Percentiles rank a stretch among this genome's conserved stretches.
These are phyloP conservation scores for Arachis hypogaea DNA, from an alignment of 306 rosid species.

Conservation along the genomic window DNA sequence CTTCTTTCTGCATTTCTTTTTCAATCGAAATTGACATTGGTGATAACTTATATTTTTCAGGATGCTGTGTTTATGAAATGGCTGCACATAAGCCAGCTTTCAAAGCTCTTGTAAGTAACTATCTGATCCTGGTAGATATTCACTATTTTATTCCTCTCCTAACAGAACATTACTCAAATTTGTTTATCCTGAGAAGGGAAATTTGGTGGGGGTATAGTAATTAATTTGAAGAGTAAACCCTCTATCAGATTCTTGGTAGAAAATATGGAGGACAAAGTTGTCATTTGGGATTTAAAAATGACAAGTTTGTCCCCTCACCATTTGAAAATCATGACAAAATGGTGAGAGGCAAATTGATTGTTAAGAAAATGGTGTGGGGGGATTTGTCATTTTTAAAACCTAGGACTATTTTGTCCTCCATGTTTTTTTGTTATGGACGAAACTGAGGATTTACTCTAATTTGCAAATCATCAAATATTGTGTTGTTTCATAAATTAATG, in stretches of 20 bases:
- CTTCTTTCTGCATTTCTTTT: background rate
- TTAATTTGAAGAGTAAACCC: constrained; percentile 17
- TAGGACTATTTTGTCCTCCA: too few species aligned
- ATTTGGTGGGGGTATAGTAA: background rate
- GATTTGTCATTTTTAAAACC: too few species aligned
- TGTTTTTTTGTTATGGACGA: too few species aligned
- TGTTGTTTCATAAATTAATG: background rate
- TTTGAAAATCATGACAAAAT: too few species aligned
- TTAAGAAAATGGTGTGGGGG: too few species aligned
- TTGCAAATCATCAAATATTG: constrained; percentile 22
- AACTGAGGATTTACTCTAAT: background rate
- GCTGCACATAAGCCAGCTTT: constrained; percentile 84
- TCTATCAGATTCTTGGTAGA: too few species aligned
- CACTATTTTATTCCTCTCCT: background rate
- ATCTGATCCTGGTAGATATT: constrained; percentile 2
- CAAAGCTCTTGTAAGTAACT: constrained; percentile 87
- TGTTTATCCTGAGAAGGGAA: background rate
- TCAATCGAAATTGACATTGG: constrained; percentile 15
- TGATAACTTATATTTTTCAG: constrained; percentile 47
- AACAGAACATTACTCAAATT: background rate
- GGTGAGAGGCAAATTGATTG: too few species aligned
- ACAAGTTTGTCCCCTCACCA: too few species aligned
- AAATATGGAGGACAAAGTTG: too few species aligned
- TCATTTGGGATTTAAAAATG: too few species aligned
- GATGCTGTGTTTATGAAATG: constrained; percentile 97